These are phyloP conservation scores for Xerocomellus intermedius DNA, from an alignment of 768 basidiomycete genomes.

Conservation along the genomic window DNA sequence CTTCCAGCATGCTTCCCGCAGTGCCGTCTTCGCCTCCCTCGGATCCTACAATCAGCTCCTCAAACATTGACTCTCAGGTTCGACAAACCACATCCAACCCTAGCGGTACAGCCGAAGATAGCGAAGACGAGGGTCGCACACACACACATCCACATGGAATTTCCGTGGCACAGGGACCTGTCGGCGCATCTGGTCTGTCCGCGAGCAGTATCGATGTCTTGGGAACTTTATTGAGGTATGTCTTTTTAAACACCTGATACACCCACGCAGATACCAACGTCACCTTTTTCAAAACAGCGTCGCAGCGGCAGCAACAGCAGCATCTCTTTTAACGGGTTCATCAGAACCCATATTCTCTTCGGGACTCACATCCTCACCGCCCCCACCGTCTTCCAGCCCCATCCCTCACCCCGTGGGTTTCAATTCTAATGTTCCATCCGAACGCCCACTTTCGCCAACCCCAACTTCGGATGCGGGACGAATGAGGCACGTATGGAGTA, in stretches of 20 bases:
- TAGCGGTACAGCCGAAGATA: conserved; percentile 7
- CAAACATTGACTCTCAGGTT: conserved; percentile 1
- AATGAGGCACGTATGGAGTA: conserved; percentile 66
- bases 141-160: conserved; percentile 22
- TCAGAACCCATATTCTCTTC: conserved; percentile 63
- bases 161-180: conserved; percentile 27
- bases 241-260: neutral
- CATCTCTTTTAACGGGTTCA: conserved; percentile 75
- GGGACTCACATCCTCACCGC: conserved; percentile 43
- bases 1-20: conserved; percentile 31
- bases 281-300: conserved; percentile 46
- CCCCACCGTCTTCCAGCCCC: conserved; percentile 13
- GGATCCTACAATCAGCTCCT: conserved; percentile 6
- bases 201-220: conserved; percentile 79
- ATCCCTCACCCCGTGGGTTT: conserved; percentile 10
- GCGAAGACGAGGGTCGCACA: conserved; percentile 16
- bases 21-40: conserved; percentile 8
- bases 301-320: conserved; percentile 89
- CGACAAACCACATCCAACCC: neutral
- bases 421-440: conserved; percentile 20
- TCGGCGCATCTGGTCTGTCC: conserved; percentile 44
- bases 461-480: conserved; percentile 40
- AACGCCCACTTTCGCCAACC: conserved; percentile 42
- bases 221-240: conserved; percentile 78
- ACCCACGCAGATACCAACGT: neutral